Evolutionary conservation across 2,329 filamentous ascomycete species (phyloP), one percentile per base, ranked within the genome.

Genomic region (Claviceps pazoutovae): DNA sequence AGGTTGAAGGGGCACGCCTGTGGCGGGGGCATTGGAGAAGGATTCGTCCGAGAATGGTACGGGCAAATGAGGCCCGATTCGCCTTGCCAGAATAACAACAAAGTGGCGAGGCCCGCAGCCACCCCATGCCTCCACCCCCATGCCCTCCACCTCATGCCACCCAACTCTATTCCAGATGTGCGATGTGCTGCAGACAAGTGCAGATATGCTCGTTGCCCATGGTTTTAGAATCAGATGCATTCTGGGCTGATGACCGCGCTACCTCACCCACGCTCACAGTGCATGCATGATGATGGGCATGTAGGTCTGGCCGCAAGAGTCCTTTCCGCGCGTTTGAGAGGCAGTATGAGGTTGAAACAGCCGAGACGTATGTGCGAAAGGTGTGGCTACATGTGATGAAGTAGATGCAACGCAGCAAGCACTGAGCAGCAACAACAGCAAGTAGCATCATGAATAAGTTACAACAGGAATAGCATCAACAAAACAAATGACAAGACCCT

Each of bases 61-160:
- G 48, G 51, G 46, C 51, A 45, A 50, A 44, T 42, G 43, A 50
- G 39, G 51, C 48, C 51, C 48, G 51, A 44, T 43, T 47, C 51
- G 23, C 37, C 46, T 47, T 21, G 43, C 13, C 51, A 47, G 51
- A 53, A 53, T 46, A 11, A 47, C 47, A 49, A 46, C 47, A 26
- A 26, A 23, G 47, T 50, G 47, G 46, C 46, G 43, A 49, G 47
- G 47, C 48, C 43, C 17, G 51, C 39, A 47, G 49, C 48, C 51
- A 53, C 51, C 47, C 47, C 41, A 19, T 38, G 41, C 30, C 30
- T 45, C 42, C 19, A 19, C 23, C 19, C 19, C 11, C 21, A 6
- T 44, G 8, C 30, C 30, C 30, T 34, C 30, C 30, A 11, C 9
- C 30, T 34, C 30, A 11, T 34, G 30, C 30, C 30, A 34, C 30